phyloP scores from a whole-genome alignment of 805 yeast genomes.

The Saturnispora saitoi region DNA sequence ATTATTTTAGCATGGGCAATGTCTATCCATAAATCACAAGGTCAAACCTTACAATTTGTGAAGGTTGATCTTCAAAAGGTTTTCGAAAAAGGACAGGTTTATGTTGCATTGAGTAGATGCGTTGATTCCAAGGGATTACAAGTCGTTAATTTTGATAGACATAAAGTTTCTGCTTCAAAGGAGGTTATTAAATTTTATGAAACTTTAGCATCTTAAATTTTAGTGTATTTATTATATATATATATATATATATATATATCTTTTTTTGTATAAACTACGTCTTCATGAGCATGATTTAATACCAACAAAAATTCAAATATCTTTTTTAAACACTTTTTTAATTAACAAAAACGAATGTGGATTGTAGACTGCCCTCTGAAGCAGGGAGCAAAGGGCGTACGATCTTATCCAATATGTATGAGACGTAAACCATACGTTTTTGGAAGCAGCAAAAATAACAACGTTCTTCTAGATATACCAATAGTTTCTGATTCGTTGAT shows the following conservation, averaged over 20 bases:
- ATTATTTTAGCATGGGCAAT: constrained; percentile 72
- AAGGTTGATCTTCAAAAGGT: constrained; percentile 57
- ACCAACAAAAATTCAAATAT: neutral
- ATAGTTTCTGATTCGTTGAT: neutral
- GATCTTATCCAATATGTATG: neutral
- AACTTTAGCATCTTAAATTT: constrained; percentile 14
- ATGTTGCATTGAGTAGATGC: constrained; percentile 77
- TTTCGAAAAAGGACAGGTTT: constrained; percentile 78
- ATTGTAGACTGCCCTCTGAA: constrained; percentile 5
- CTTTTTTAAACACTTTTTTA: neutral
- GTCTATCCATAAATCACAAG: constrained; percentile 80
- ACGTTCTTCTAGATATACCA: constrained; percentile 1
- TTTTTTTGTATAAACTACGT: neutral
- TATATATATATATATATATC: neutral
- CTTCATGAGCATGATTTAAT: constrained; percentile 2
- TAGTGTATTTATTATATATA: neutral
- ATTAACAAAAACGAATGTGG: neutral
- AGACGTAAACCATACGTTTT: neutral
- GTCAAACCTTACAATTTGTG: constrained; percentile 67
- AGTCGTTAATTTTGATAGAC: constrained; percentile 53
- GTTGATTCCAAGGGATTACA: constrained; percentile 57
- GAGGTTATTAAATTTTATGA: constrained; percentile 56
- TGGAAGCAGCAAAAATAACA: constrained; percentile 2
- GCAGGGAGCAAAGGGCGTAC: neutral
- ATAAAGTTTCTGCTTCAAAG: constrained; percentile 47